A percentile compares a stretch with the other conserved stretches of the same genome.
These are phyloP conservation scores for Thelonectria rubi DNA, from an alignment of 2,329 filamentous ascomycete species.

Conservation along the genomic window DNA sequence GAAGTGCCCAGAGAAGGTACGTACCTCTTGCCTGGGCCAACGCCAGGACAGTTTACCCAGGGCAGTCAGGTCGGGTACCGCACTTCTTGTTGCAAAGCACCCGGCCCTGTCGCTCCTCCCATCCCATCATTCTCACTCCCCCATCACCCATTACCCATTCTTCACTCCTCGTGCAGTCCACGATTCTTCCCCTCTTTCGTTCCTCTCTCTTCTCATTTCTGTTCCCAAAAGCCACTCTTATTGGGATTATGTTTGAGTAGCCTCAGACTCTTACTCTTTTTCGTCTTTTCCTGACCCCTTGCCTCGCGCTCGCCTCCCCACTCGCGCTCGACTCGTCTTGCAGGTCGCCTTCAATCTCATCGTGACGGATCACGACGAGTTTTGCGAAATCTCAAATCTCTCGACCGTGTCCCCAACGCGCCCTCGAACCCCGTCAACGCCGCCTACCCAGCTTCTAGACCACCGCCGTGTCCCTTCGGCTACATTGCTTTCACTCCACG, in stretches of 20 bases:
- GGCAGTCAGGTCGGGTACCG: slow-evolving; percentile 40
- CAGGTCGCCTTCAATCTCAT: slow-evolving; percentile 40
- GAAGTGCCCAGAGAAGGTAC: slow-evolving; percentile 38
- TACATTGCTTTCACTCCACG: slow-evolving; percentile 25
- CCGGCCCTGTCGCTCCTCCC: slow-evolving; percentile 51
- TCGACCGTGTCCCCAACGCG: slow-evolving; percentile 37
- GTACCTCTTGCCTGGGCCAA: slow-evolving; percentile 42
- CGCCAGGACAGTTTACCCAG: slow-evolving; percentile 37
- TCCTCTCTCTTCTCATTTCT: slow-evolving; percentile 25
- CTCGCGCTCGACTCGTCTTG: slow-evolving; percentile 40
- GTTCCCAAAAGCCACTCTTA: slow-evolving; percentile 28
- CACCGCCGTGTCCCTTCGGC: slow-evolving; percentile 16
- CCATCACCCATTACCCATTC: slow-evolving; percentile 46
- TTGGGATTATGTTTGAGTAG: slow-evolving; percentile 42
- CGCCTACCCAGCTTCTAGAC: slow-evolving; percentile 27
- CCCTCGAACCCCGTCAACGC: slow-evolving; percentile 33
- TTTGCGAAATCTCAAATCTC: slow-evolving; percentile 45
- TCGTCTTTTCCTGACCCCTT: slow-evolving; percentile 18
- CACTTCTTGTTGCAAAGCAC: slow-evolving; percentile 44
- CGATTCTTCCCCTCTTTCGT: slow-evolving; percentile 42
- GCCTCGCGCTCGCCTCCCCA: slow-evolving; percentile 29
- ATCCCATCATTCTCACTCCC: slow-evolving; percentile 46
- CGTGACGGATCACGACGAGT: slow-evolving; percentile 44
- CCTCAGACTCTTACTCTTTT: slow-evolving; percentile 33
- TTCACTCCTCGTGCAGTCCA: slow-evolving; percentile 47